A percentile compares a stretch with the other conserved stretches of the same genome.
Evolutionary conservation across 2,329 filamentous ascomycete species (phyloP).

Genomic region (Calycina herbarum): DNA sequence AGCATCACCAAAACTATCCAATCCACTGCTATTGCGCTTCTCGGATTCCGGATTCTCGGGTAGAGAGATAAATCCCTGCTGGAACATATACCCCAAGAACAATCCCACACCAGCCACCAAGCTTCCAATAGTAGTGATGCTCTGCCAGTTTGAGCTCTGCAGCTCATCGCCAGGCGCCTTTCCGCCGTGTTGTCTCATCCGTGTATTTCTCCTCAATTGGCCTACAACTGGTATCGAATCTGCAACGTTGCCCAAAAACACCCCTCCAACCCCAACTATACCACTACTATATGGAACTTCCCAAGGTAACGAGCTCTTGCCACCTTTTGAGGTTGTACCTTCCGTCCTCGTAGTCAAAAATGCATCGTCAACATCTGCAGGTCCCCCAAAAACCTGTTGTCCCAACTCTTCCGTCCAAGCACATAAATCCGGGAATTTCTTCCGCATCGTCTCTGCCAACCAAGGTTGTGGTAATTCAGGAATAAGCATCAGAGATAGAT

Average conservation of each 20-base stretch:
- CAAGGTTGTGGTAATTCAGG: constrained; percentile 62
- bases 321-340: constrained; percentile 16
- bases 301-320: constrained; percentile 35
- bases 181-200: constrained; percentile 29
- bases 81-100: constrained; percentile 37
- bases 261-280: constrained; percentile 29
- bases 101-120: constrained; percentile 34
- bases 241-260: constrained; percentile 32
- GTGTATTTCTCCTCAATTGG: constrained; percentile 31
- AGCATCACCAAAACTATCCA: constrained; percentile 33
- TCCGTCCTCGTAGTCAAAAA: constrained; percentile 22
- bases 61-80: constrained; percentile 36
- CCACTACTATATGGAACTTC: constrained; percentile 32
- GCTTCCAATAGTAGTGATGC: constrained; percentile 28
- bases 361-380: constrained; percentile 32
- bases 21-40: constrained; percentile 15
- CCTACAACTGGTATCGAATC: constrained; percentile 35
- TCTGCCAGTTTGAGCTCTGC: constrained; percentile 26
- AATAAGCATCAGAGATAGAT: constrained; percentile 71
- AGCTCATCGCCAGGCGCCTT: constrained; percentile 29
- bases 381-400: constrained; percentile 41
- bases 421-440: constrained; percentile 47
- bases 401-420: constrained; percentile 46
- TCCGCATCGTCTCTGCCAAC: constrained; percentile 57
- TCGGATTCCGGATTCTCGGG: constrained; percentile 19